Evolutionary conservation across 441 rosid genomes (phyloP).

Genomic region (Jatropha podagrica): DNA sequence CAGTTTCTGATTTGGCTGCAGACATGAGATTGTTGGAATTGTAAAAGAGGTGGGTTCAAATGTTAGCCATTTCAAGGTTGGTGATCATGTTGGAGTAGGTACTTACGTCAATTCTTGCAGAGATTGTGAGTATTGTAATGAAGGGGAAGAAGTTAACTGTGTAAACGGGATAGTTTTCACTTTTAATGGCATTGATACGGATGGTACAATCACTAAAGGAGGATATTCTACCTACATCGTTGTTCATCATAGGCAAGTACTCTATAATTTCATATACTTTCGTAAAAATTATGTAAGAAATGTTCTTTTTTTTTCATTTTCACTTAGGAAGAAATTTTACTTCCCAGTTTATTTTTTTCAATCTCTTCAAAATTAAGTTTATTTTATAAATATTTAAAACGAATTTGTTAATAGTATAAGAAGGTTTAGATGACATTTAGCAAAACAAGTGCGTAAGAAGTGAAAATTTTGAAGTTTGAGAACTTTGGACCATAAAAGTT

Average conservation of each 20-base stretch:
- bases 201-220: conserved; percentile 82
- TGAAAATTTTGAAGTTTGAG: too few relatives aligned
- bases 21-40: conserved; percentile 85
- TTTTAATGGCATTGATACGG: conserved; percentile 65
- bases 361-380: too few relatives aligned
- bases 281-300: neutral
- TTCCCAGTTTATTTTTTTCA: too few relatives aligned
- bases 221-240: conserved; percentile 78
- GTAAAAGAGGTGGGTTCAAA: conserved; percentile 72
- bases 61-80: conserved; percentile 61
- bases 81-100: conserved; percentile 89
- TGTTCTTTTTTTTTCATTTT: neutral
- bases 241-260: conserved; percentile 61
- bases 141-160: conserved; percentile 53
- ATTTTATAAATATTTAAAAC: too few relatives aligned
- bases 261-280: neutral
- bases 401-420: too few relatives aligned
- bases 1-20: conserved; percentile 19
- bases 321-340: too few relatives aligned
- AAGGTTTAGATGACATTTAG: too few relatives aligned
- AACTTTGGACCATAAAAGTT: too few relatives aligned
- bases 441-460: too few relatives aligned
- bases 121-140: conserved; percentile 64
- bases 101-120: conserved; percentile 80
- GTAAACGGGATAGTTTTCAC: conserved; percentile 53